Evolutionary conservation across 108 stramenopile genomes (phyloP).

Genomic region (Cyclotella cryptica): DNA sequence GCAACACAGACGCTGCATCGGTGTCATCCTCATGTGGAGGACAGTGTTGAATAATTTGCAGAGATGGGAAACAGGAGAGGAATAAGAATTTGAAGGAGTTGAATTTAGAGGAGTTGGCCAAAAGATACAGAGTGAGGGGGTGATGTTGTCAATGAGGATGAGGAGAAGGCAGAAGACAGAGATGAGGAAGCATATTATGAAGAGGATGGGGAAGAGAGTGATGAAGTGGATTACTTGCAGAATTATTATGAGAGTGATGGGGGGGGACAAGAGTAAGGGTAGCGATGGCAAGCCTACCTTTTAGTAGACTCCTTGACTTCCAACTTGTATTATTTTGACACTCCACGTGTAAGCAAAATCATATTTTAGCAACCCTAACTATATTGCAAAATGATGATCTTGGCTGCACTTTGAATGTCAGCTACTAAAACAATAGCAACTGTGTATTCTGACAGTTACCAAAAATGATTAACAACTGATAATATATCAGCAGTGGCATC

Average conservation of each 20-base stretch:
- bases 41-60: constrained; percentile 16
- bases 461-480: too few species aligned
- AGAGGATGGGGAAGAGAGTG: constrained; percentile 77
- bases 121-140: constrained; percentile 39
- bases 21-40: too few species aligned
- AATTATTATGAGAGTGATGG: constrained; percentile 78
- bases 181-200: constrained; percentile 59
- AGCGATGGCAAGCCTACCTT: constrained; percentile 72
- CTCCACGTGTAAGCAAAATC: too few species aligned
- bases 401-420: too few species aligned
- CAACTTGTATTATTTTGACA: too few species aligned
- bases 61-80: constrained; percentile 15
- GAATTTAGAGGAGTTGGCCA: constrained; percentile 61
- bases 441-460: too few species aligned
- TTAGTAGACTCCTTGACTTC: constrained; percentile 46
- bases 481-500: too few species aligned
- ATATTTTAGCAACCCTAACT: too few species aligned
- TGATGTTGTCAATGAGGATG: constrained; percentile 45
- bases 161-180: constrained; percentile 33
- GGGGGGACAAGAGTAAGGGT: constrained; percentile 63
- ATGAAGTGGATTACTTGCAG: constrained; percentile 66
- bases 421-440: too few species aligned
- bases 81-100: constrained; percentile 32
- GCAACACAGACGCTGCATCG: too few species aligned
- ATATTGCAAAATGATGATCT: too few species aligned